These are phyloP conservation scores for Nadsonia fulvescens DNA, from an alignment of 805 yeast genomes.

Conservation along the genomic window DNA sequence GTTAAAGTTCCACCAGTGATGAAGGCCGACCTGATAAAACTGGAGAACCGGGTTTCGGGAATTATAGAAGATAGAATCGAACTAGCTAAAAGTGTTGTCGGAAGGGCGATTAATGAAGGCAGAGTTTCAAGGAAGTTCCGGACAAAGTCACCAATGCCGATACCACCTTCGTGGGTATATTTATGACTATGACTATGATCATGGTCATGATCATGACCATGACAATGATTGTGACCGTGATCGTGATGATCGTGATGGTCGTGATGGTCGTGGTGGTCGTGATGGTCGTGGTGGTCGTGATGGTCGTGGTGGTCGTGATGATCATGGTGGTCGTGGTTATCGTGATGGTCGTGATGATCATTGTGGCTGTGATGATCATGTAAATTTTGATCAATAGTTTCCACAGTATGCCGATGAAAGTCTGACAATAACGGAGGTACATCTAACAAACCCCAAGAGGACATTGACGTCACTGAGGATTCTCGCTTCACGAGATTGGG, in stretches of 20 bases:
- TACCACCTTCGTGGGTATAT: conserved; percentile 1
- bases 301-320: conserved; percentile 4
- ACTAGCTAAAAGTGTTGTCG: conserved; percentile 15
- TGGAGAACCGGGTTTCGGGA: too few species aligned
- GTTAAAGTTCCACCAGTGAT: too few species aligned
- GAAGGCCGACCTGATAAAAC: too few species aligned
- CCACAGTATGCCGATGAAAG: conserved; percentile 5
- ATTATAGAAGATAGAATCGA: conserved; percentile 8
- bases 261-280: conserved; percentile 1
- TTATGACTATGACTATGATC: conserved; percentile 1
- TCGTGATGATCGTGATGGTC: conserved; percentile 2
- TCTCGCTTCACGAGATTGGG: too few species aligned
- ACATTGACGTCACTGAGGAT: too few species aligned
- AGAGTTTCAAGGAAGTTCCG: conserved; percentile 13
- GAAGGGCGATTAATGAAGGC: conserved; percentile 17
- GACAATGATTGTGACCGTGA: conserved; percentile 1
- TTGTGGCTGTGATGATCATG: conserved; percentile 2
- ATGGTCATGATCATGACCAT: conserved; percentile 1
- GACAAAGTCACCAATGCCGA: too few species aligned
- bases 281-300: conserved; percentile 1
- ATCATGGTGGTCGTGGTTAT: conserved; percentile 2
- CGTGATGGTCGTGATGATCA: background rate
- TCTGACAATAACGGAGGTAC: conserved; percentile 5
- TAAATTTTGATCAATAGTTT: conserved; percentile 3
- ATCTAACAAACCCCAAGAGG: conserved; percentile 5